phyloP scores from a whole-genome alignment of 371 early-diverging fungal species.

The Zopfochytrium polystomum region DNA sequence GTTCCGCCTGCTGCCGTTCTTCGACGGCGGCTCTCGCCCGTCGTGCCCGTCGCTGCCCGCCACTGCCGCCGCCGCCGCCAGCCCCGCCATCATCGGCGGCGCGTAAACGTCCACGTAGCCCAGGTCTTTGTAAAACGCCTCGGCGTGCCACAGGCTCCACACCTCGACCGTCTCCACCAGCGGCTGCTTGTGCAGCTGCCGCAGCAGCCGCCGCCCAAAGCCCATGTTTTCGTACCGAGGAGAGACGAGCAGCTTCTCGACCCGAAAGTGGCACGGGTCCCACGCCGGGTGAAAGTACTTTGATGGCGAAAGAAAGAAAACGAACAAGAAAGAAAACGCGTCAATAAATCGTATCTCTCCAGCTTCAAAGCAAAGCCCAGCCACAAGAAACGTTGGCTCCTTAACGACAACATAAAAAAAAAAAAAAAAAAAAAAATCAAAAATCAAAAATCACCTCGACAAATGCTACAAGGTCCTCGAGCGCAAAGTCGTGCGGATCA shows the following conservation, averaged over 20 bases:
- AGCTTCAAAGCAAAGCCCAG: no score
- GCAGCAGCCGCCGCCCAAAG: slow-evolving; percentile 24
- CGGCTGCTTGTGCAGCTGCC: slow-evolving; percentile 26
- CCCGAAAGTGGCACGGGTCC: slow-evolving; percentile 23
- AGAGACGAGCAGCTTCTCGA: slow-evolving; percentile 31
- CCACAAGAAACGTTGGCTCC: no score
- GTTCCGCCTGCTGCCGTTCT: no score
- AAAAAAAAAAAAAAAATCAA: no score
- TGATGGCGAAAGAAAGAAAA: background rate
- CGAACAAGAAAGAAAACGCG: no score
- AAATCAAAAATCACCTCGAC: slow-evolving; percentile 6
- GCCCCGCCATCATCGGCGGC: no score
- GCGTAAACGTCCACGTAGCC: slow-evolving; percentile 22
- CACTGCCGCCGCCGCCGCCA: no score
- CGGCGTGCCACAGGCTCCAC: slow-evolving; percentile 35
- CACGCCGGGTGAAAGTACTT: slow-evolving; percentile 7
- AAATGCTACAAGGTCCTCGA: slow-evolving; percentile 19
- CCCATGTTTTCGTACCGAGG: slow-evolving; percentile 24
- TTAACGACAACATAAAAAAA: no score
- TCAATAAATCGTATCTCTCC: no score
- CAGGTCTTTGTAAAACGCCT: slow-evolving; percentile 26
- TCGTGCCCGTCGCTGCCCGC: no score
- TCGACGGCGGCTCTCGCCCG: no score
- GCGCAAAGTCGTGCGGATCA: slow-evolving; percentile 6
- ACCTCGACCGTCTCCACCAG: slow-evolving; percentile 28